Conservation (phyloP, 495 filamentous ascomycete genomes). For the Penicillium subrubescens region DNA sequence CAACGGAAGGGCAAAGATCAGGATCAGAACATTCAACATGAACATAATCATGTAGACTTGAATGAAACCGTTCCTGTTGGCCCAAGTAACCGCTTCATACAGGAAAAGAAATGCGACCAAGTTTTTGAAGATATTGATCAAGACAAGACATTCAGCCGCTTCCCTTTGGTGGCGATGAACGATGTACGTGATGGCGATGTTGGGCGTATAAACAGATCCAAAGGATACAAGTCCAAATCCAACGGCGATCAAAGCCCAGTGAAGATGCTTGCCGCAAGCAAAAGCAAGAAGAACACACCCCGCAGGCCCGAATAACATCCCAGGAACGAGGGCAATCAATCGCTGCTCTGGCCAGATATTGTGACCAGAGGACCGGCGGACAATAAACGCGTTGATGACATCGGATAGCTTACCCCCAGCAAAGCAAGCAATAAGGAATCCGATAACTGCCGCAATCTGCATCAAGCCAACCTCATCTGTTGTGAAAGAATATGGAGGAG, state of each 20-base stretch:
- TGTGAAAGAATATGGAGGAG: conserved; percentile 5
- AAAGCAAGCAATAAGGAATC: conserved; percentile 7
- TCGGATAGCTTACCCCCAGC: conserved; percentile 6
- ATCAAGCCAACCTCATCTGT: not conserved
- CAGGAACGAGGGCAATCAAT: conserved; percentile 3
- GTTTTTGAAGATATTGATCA: conserved; percentile 13
- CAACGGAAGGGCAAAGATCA: not conserved
- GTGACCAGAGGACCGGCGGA: not conserved
- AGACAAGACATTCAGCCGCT: conserved; percentile 4
- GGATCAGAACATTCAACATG: conserved; percentile 6
- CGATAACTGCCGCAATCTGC: conserved; percentile 10
- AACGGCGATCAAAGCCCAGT: conserved; percentile 8
- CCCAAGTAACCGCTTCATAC: conserved; percentile 5
- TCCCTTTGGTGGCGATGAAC: conserved; percentile 8
- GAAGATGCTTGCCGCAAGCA: conserved; percentile 5
- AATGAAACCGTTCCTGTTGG: not conserved
- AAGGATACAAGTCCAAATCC: conserved; percentile 9
- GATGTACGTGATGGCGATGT: conserved; percentile 11
- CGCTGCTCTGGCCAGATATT: conserved; percentile 9
- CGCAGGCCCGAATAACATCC: conserved; percentile 2
- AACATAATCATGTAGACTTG: conserved; percentile 16
- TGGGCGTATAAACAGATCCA: conserved; percentile 7
- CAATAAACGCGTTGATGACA: not conserved
- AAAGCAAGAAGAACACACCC: conserved; percentile 10
- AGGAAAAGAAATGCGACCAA: conserved; percentile 4